Evolutionary conservation across 495 filamentous ascomycete genomes (phyloP).

Genomic region (Penicillium malachiteum): DNA sequence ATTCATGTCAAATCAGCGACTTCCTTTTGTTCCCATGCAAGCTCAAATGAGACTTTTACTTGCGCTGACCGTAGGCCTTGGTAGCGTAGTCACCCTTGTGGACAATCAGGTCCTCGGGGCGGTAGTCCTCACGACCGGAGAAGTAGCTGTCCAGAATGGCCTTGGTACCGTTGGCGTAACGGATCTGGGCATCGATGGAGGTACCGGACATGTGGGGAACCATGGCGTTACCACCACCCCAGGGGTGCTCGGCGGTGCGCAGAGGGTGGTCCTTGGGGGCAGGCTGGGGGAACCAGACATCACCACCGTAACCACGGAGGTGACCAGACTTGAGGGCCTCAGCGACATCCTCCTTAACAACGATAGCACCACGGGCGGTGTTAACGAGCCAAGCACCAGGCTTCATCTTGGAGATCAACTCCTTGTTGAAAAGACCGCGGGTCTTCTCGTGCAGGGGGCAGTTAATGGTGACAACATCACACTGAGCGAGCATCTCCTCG

Average conservation of each 20-base stretch:
- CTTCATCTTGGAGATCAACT: conserved; percentile 99
- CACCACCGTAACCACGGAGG: conserved; percentile 94
- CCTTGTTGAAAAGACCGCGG: conserved; percentile 95
- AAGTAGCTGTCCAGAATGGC: conserved; percentile 88
- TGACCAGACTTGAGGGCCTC: conserved; percentile 90
- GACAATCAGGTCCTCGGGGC: conserved; percentile 88
- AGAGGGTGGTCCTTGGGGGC: conserved; percentile 93
- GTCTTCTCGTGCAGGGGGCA: conserved; percentile 99
- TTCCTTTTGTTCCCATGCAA: conserved; percentile 1
- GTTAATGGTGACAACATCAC: conserved; percentile 99
- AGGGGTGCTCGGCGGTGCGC: conserved; percentile 89
- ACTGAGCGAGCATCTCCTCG: conserved; percentile 94
- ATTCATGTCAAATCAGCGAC: conserved; percentile 5
- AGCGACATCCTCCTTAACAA: conserved; percentile 98
- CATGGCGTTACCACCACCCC: conserved; percentile 97
- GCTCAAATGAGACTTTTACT: conserved; percentile 41
- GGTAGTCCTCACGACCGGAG: conserved; percentile 81
- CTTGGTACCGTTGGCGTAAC: conserved; percentile 90
- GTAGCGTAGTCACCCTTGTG: conserved; percentile 91
- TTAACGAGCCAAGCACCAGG: conserved; percentile 94
- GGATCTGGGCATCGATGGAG: conserved; percentile 93
- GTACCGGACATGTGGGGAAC: conserved; percentile 98
- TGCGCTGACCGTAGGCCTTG: conserved; percentile 87
- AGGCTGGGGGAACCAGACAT: conserved; percentile 92
- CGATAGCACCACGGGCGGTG: conserved; percentile 97